Evolutionary conservation across 2,329 filamentous ascomycete genomes (phyloP), one percentile per base, ranked within the genome.

Genomic region (Fusarium veterinarium): DNA sequence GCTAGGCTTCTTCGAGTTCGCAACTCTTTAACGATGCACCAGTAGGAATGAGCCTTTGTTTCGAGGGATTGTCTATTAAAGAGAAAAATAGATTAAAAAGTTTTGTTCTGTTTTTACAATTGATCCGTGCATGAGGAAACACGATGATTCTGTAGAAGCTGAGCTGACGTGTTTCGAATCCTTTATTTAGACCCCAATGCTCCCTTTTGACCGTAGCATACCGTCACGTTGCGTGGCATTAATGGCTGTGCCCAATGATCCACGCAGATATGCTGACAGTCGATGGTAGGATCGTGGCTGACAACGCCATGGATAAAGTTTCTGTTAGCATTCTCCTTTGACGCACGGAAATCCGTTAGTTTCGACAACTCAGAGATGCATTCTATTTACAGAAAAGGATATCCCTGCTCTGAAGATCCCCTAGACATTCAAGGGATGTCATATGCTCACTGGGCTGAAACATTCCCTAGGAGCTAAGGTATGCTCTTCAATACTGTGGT

Each of bases 181-280:
- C 30, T 25, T 28, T 64, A 56, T 52, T 71, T 57, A 64, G 53
- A 33, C 35, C 48, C 48, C 35, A 56, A 55, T 64, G 38, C 40
- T 61, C 37, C 37, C 25, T 58, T 59, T 14, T n/a, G 45, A 56
- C 53, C 52, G 52, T 41, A 33, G 30, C 60, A 64, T 69, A 25
- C 23, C 28, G 13, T 25, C 33, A 25, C 38, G 25, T 45, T 69
- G 55, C 41, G 49, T 66, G 38, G 31, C 40, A 52, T 55, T 41
- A 40, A 60, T 45, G 70, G 67, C 69, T 72, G 63, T 71, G 71
- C 38, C 42, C 38, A 45, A 44, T 71, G 51, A 71, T 73, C 61
- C 51, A 42, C 51, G 66, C 62, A 58, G 59, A 23, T 60, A 74
- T 68, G 71, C 71, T 73, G 71, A 72, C 67, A 68, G 30, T 51